A percentile compares a stretch with the other conserved stretches of the same genome.
Conservation (phyloP, 345 rosid genomes). For the Angophora floribunda region DNA sequence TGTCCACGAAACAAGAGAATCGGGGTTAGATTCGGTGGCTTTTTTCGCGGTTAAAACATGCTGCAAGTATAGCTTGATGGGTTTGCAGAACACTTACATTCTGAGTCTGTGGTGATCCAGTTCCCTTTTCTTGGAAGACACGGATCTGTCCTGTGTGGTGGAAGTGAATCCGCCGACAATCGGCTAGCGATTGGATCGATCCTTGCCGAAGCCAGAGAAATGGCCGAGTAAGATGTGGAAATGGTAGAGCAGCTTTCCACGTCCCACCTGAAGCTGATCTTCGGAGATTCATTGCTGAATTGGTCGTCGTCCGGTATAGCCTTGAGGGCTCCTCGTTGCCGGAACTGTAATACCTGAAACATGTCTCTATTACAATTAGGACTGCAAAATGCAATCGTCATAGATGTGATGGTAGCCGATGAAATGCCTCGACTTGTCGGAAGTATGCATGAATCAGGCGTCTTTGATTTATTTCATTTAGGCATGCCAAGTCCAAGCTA, state of each 20-base stretch:
- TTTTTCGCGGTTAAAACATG: background rate
- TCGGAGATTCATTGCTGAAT: slow-evolving; percentile 46
- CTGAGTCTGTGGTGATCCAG: slow-evolving; percentile 94
- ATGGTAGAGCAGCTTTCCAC: slow-evolving; percentile 51
- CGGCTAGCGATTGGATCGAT: slow-evolving; percentile 10
- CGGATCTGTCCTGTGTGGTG: slow-evolving; percentile 10
- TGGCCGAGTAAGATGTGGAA: slow-evolving; percentile 35
- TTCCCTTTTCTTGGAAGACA: slow-evolving; percentile 36
- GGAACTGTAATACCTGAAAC: slow-evolving; percentile 36
- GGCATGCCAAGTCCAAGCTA: background rate
- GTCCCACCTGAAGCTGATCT: slow-evolving; percentile 78
- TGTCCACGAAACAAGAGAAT: slow-evolving; percentile 5
- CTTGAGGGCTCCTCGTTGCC: slow-evolving; percentile 33
- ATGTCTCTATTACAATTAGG: background rate
- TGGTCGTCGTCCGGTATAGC: slow-evolving; percentile 39
- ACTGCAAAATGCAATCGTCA: background rate
- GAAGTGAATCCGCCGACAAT: slow-evolving; percentile 27
- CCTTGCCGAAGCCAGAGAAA: slow-evolving; percentile 44
- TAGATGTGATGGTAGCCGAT: background rate
- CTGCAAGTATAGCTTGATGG: background rate
- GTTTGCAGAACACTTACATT: slow-evolving; percentile 34
- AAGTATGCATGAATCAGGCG: background rate
- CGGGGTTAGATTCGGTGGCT: background rate
- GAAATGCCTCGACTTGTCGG: background rate
- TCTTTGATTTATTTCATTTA: background rate